phyloP scores from a whole-genome alignment of 2,329 filamentous ascomycete genomes.

The Penicillium occitanis region DNA sequence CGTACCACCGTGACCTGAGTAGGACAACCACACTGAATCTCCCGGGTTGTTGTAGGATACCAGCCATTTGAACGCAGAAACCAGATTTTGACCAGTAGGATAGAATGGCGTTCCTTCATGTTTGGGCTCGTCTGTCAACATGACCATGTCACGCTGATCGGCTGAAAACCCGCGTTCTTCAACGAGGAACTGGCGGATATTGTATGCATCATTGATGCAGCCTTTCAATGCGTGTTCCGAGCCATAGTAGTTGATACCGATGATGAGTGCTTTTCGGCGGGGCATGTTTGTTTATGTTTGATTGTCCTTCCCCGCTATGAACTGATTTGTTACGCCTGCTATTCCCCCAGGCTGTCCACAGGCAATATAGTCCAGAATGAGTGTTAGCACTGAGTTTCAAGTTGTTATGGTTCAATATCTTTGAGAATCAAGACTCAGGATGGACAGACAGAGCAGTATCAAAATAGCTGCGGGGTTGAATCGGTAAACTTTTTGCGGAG shows the following conservation, averaged over 20 bases:
- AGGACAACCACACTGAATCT: slow-evolving; percentile 57
- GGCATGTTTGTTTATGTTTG: slow-evolving; percentile 16
- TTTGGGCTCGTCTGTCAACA: slow-evolving; percentile 44
- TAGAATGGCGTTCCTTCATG: slow-evolving; percentile 34
- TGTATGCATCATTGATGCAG: slow-evolving; percentile 53
- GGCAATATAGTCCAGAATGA: background rate
- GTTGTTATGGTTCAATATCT: background rate
- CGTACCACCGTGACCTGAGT: slow-evolving; percentile 60
- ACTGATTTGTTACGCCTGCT: background rate
- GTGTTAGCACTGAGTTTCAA: background rate
- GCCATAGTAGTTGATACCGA: slow-evolving; percentile 55
- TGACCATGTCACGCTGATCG: slow-evolving; percentile 45
- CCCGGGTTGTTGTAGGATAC: slow-evolving; percentile 49
- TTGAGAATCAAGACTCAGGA: background rate
- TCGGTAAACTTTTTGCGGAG: background rate
- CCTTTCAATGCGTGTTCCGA: slow-evolving; percentile 47
- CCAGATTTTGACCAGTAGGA: slow-evolving; percentile 46
- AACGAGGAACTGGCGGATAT: slow-evolving; percentile 49
- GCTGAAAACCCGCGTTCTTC: slow-evolving; percentile 45
- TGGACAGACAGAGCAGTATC: background rate
- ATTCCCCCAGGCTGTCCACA: background rate
- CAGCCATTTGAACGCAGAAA: slow-evolving; percentile 60
- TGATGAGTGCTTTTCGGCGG: slow-evolving; percentile 50
- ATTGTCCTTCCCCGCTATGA: background rate
- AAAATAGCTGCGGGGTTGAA: slow-evolving; percentile 12